phyloP scores from a whole-genome alignment of 257 asterid genomes.

The Scutellaria barbata region DNA sequence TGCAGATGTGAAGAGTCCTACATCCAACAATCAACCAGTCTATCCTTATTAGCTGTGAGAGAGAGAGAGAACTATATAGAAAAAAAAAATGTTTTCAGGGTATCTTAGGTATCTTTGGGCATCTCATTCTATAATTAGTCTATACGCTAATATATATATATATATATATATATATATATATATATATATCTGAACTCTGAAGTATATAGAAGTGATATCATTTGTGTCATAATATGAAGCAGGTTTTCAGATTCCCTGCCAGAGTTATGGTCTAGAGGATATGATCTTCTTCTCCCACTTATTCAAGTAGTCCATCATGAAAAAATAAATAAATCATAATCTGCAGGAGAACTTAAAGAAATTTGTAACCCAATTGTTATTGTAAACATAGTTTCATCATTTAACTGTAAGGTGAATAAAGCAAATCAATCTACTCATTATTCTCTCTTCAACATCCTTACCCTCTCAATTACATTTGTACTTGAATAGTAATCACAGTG shows the following conservation, averaged over 20 bases:
- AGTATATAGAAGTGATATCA: background rate
- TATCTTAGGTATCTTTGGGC: no score
- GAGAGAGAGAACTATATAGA: background rate
- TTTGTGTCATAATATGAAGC: background rate
- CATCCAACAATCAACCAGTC: conserved; percentile 31
- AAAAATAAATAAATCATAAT: conserved; percentile 12
- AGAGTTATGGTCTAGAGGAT: no score
- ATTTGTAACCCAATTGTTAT: background rate
- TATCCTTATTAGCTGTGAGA: conserved; percentile 12
- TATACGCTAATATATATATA: background rate
- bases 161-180: no score
- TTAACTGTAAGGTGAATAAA: background rate
- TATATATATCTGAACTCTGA: background rate
- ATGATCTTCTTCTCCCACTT: no score
- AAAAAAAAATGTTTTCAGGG: no score
- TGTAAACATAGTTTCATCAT: background rate
- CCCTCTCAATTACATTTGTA: background rate
- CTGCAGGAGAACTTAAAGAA: background rate
- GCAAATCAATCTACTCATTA: background rate
- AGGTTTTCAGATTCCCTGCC: background rate
- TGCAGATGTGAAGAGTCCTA: conserved; percentile 67
- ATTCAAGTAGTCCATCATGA: background rate
- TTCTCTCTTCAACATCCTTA: conserved; percentile 5
- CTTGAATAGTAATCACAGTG: background rate
- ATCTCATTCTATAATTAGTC: background rate